These are phyloP conservation scores for Triticum urartu DNA, from an alignment of 176 grass and related monocot species.

Conservation along the genomic window DNA sequence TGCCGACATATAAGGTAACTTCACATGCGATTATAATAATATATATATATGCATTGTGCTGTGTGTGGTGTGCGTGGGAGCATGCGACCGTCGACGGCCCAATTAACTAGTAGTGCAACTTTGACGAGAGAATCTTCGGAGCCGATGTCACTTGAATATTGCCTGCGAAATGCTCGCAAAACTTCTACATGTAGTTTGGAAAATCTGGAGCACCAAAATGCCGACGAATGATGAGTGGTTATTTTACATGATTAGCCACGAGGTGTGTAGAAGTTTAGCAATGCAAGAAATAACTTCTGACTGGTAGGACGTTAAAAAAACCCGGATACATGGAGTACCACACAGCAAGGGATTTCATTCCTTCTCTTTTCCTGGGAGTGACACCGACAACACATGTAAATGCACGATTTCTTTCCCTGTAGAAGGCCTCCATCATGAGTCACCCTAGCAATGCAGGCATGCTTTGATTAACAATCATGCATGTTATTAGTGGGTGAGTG, in stretches of 20 bases:
- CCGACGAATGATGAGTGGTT: neutral
- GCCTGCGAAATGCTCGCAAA: neutral
- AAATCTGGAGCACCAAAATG: neutral
- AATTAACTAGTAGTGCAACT: neutral
- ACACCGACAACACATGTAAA: neutral
- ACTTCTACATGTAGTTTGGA: neutral
- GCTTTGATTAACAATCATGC: neutral
- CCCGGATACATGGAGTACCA: neutral
- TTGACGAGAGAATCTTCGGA: neutral
- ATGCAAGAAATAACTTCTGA: neutral
- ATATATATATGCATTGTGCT: neutral
- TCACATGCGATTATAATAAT: neutral
- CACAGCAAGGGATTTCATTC: neutral
- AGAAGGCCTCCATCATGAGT: neutral
- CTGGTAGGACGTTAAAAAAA: neutral
- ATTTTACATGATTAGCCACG: neutral
- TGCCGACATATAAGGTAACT: neutral
- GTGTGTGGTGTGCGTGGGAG: neutral
- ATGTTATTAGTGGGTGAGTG: neutral
- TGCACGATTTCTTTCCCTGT: neutral
- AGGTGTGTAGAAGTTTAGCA: neutral
- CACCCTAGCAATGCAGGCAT: neutral
- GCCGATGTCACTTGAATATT: neutral
- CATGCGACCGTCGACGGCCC: neutral
- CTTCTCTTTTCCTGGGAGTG: too few species aligned